Conservation (phyloP, 2,329 filamentous ascomycete genomes). For the Hypoxylon sp. region DNA sequence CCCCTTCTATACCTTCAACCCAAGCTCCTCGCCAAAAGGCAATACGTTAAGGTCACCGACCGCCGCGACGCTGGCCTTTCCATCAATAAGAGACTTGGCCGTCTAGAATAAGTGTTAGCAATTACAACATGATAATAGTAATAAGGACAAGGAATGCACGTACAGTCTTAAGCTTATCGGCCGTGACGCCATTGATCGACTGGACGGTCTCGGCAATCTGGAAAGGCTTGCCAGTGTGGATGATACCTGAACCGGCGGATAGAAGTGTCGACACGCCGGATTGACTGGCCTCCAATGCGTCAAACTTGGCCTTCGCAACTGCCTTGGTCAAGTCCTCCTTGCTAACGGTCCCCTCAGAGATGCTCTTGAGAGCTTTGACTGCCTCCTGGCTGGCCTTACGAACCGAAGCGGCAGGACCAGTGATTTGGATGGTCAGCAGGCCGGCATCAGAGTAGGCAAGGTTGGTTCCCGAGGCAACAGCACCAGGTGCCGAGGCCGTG, state of each 20-base stretch:
- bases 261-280: conserved; percentile 83
- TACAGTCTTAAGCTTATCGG: conserved; percentile 89
- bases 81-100: conserved; percentile 88
- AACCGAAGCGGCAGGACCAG: conserved; percentile 80
- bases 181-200: conserved; percentile 83
- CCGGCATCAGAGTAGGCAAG: conserved; percentile 94
- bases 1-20: conserved; percentile 86
- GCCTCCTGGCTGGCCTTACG: conserved; percentile 81
- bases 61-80: conserved; percentile 89
- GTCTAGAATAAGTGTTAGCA: conserved; percentile 69
- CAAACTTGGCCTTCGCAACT: conserved; percentile 92
- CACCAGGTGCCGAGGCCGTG: conserved; percentile 74
- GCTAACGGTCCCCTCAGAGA: conserved; percentile 81
- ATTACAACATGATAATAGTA: conserved; percentile 1
- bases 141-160: conserved; percentile 57
- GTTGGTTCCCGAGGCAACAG: conserved; percentile 81
- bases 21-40: conserved; percentile 94
- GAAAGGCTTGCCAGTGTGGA: conserved; percentile 85
- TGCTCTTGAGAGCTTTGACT: conserved; percentile 85
- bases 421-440: conserved; percentile 86
- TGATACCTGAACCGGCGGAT: conserved; percentile 85
- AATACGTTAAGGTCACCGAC: conserved; percentile 94
- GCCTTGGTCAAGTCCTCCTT: conserved; percentile 94
- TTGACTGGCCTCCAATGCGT: conserved; percentile 86
- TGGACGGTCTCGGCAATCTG: conserved; percentile 86